Evolutionary conservation across 192 early-diverging fungal genomes (phyloP).

Genomic region (Mortierella alpina): DNA sequence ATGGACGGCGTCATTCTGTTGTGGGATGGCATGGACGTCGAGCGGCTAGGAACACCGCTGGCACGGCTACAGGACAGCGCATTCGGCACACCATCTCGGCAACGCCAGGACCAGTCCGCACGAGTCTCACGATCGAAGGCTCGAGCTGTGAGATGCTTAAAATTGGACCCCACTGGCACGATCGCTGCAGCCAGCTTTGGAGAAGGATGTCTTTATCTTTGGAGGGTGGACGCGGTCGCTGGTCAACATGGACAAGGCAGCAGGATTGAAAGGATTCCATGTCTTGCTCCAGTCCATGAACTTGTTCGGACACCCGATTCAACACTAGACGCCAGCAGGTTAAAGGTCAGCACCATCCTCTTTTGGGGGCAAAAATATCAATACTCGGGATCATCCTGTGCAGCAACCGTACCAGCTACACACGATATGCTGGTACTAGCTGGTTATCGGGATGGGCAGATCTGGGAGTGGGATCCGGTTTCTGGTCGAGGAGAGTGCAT

Average conservation of each 20-base stretch:
- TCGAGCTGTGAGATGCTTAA: slow-evolving; percentile 18
- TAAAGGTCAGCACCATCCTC: slow-evolving; percentile 2
- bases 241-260: background rate
- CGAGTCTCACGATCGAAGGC: slow-evolving; percentile 4
- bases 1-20: slow-evolving; percentile 41
- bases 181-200: slow-evolving; percentile 31
- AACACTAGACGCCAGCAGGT: slow-evolving; percentile 6
- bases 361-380: slow-evolving; percentile 9
- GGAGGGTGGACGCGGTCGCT: slow-evolving; percentile 9
- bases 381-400: background rate
- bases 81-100: background rate
- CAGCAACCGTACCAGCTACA: background rate
- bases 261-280: background rate
- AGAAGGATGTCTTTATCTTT: slow-evolving; percentile 25
- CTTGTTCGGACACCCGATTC: background rate
- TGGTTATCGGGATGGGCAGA: slow-evolving; percentile 46
- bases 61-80: slow-evolving; percentile 17
- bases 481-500: slow-evolving; percentile 14
- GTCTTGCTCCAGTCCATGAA: background rate
- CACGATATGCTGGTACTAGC: background rate
- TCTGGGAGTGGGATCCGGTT: slow-evolving; percentile 33
- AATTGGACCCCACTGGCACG: slow-evolving; percentile 18
- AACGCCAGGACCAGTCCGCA: background rate
- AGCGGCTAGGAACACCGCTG: slow-evolving; percentile 15
- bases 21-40: slow-evolving; percentile 14